These are phyloP conservation scores for Aspergillus arachidicola DNA, from an alignment of 2,329 filamentous ascomycete species.

Conservation along the genomic window DNA sequence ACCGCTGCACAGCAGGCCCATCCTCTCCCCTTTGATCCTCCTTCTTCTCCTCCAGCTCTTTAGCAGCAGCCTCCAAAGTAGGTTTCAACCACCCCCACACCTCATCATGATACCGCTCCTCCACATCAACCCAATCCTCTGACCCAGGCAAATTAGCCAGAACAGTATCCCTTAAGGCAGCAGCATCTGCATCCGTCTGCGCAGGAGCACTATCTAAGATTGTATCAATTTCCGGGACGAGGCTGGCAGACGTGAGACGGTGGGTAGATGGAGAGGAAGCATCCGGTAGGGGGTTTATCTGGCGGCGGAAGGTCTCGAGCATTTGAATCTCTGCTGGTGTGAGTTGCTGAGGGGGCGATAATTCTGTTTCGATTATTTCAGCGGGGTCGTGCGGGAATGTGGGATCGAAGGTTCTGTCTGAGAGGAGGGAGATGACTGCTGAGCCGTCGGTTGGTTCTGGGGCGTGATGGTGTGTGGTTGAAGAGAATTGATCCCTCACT, in stretches of 20 bases:
- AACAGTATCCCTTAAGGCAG: constrained; percentile 33
- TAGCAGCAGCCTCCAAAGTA: constrained; percentile 58
- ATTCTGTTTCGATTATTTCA: constrained; percentile 26
- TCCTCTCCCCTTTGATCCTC: constrained; percentile 25
- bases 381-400: constrained; percentile 31
- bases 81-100: constrained; percentile 68
- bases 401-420: constrained; percentile 35
- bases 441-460: constrained; percentile 40
- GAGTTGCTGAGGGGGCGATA: constrained; percentile 22
- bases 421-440: constrained; percentile 46
- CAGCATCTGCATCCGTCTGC: constrained; percentile 13
- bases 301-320: constrained; percentile 36
- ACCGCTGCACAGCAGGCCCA: constrained; percentile 39
- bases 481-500: background rate
- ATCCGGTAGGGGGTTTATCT: constrained; percentile 8
- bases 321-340: constrained; percentile 30
- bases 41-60: constrained; percentile 52
- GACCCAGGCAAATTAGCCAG: constrained; percentile 34
- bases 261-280: background rate
- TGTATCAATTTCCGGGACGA: constrained; percentile 37
- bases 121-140: constrained; percentile 36
- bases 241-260: constrained; percentile 31
- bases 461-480: constrained; percentile 17
- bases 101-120: constrained; percentile 55
- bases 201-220: constrained; percentile 31